phyloP scores from a whole-genome alignment of 208 protist genomes.

The Wallacemonas sp. region DNA sequence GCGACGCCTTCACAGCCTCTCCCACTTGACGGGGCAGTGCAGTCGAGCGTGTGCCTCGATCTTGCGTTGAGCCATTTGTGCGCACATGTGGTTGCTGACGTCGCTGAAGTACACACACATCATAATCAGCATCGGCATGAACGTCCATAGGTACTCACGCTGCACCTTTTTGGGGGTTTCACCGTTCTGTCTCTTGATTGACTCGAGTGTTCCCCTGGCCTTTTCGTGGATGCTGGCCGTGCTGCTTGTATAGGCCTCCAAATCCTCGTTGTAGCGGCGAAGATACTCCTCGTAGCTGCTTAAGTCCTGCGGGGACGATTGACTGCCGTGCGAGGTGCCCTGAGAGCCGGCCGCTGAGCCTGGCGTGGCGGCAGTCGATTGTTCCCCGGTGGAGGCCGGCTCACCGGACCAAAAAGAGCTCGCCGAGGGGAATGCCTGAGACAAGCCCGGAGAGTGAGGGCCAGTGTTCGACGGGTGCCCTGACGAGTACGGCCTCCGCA shows the following conservation, averaged over 20 bases:
- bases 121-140: conserved; percentile 39
- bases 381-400: no score
- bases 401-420: no score
- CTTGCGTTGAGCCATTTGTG: conserved; percentile 29
- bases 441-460: no score
- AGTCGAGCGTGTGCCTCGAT: conserved; percentile 40
- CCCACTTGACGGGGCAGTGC: conserved; percentile 34
- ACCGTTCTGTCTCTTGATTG: neutral
- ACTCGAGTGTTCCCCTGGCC: neutral
- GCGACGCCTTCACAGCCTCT: conserved; percentile 13
- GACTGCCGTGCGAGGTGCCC: no score
- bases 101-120: conserved; percentile 50
- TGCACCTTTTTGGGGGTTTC: neutral
- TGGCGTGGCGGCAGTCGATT: no score
- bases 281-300: conserved; percentile 41
- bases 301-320: conserved; percentile 9
- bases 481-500: no score
- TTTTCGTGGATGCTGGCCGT: conserved; percentile 7
- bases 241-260: conserved; percentile 23
- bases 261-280: conserved; percentile 37
- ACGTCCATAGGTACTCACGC: conserved; percentile 48
- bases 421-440: no score
- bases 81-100: conserved; percentile 36
- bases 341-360: no score
- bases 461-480: no score